Percentiles rank a stretch among this genome's conserved stretches.
These are phyloP conservation scores for Solanum raphanifolium DNA, from an alignment of 257 asterid genomes.

Conservation along the genomic window DNA sequence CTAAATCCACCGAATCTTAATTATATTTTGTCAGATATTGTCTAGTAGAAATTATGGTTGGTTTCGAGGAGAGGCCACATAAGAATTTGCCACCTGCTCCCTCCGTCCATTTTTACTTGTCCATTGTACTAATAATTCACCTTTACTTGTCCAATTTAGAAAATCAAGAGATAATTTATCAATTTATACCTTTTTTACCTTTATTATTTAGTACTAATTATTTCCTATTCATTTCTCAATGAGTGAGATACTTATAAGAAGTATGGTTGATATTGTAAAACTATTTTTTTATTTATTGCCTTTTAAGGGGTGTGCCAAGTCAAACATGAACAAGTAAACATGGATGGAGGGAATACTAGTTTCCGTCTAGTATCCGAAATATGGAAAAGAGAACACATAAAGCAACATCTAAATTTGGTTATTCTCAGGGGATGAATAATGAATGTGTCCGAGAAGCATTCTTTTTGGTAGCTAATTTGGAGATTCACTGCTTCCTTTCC, in stretches of 20 bases:
- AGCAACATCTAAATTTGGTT: neutral
- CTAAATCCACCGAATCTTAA: neutral
- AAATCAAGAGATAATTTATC: neutral
- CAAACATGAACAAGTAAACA: neutral
- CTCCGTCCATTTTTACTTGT: neutral
- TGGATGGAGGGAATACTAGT: neutral
- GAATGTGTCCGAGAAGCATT: neutral
- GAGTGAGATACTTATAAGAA: neutral
- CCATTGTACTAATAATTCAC: neutral
- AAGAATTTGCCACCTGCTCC: neutral
- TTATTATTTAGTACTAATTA: neutral
- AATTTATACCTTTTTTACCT: neutral
- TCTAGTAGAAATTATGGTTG: neutral
- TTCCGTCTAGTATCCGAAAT: neutral
- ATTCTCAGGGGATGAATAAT: neutral
- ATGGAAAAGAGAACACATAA: neutral
- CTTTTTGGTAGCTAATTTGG: neutral
- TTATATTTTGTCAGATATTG: neutral
- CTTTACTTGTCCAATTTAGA: neutral
- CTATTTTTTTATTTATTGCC: neutral
- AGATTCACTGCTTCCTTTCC: neutral
- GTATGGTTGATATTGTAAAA: neutral
- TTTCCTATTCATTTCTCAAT: neutral
- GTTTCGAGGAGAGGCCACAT: neutral
- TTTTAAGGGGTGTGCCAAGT: neutral